Evolutionary conservation across 225 moss, liverwort and hornwort genomes (phyloP).

Genomic region (Neckera pumila): DNA sequence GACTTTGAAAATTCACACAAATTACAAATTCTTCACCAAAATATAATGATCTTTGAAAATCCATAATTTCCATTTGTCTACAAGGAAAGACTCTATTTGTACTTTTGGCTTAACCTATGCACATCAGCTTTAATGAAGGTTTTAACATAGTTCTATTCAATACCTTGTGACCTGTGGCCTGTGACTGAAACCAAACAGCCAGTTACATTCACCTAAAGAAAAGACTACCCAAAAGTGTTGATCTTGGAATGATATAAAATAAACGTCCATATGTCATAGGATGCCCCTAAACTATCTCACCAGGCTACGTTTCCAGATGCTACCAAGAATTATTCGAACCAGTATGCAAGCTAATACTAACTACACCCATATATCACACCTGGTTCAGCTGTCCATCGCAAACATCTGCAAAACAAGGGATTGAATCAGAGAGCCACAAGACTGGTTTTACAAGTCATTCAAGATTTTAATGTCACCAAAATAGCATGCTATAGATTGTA

Average conservation of each 20-base stretch:
- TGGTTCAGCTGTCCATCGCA: conserved; percentile 30
- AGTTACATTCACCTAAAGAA: neutral
- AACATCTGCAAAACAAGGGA: conserved; percentile 31
- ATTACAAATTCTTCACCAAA: neutral
- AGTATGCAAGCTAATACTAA: neutral
- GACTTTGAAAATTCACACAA: neutral
- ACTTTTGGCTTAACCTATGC: neutral
- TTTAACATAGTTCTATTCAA: neutral
- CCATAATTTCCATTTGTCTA: neutral
- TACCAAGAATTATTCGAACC: neutral
- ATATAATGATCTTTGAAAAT: no score
- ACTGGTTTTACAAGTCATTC: neutral
- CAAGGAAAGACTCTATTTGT: neutral
- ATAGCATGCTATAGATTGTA: neutral
- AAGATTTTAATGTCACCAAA: neutral
- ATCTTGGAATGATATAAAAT: conserved; percentile 3
- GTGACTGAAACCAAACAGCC: neutral
- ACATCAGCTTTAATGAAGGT: neutral
- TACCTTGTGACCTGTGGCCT: neutral
- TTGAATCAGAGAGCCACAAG: neutral
- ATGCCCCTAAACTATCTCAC: neutral
- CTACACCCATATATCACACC: neutral
- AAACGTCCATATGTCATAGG: neutral
- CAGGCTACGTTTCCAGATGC: neutral
- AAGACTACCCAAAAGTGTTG: neutral